Evolutionary conservation across 495 filamentous ascomycete genomes (phyloP), one percentile per base, ranked within the genome.

Genomic region (Neohortaea acidophila): DNA sequence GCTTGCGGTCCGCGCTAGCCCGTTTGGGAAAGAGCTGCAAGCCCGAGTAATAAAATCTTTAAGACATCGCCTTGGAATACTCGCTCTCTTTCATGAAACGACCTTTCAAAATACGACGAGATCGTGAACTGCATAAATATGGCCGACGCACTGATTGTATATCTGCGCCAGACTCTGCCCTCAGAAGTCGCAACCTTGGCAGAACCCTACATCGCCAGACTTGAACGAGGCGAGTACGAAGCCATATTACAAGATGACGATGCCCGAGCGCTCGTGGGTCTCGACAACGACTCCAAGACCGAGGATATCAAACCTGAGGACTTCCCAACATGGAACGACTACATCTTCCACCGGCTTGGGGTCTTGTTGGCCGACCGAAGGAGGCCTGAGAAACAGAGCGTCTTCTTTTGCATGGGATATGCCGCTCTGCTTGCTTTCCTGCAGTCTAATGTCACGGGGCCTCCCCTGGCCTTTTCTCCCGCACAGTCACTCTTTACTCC

Each of bases 391-490:
- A 45, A 41, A 21, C 55, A 57, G 33, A 41, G 54, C 37, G 33
- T 59, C 13, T 51, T 75, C 21, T 56, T 78, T 31, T 57, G 68
- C 17, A 59, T 89, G 30, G 84, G 73, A 14, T 60, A 79, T 12
- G 76, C 78, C 1, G 76, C 84, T 0, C 64, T 94, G 15, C 69
- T 81, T 51, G 70, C 73, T n/a, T 96, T 96, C 56, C 56, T 94
- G 15, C 89, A 96, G 48, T 75, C 76, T 0, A 96, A 84, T 56
- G 80, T 94, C 36, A 94, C 89, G 11, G 89, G 89, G 0, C 91
- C 86, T 17, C 73, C 76, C 0, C 60, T 83, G n/a, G 52, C 61
- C 0, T 80, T 74, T 52, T 55, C 52, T 28, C 59, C 72, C 5
- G 59, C 65, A 2, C 55, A 67, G 5, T 33, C 59, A 0, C 61